Evolutionary conservation across 805 yeast species (phyloP), one percentile per base, ranked within the genome.

Genomic region (Candida sakaeoensis): DNA sequence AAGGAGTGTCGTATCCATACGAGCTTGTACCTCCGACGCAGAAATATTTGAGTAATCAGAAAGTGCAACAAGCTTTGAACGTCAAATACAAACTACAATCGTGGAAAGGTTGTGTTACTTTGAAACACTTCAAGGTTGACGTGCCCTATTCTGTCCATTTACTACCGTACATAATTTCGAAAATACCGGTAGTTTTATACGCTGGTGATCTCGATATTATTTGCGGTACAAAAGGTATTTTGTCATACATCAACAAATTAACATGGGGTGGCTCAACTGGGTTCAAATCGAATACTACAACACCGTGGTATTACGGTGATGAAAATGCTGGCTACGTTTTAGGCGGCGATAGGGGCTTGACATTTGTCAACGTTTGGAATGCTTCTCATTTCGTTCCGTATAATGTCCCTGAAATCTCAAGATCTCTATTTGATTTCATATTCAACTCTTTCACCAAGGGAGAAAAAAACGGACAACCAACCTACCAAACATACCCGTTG

Each of bases 1-100:
- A 99, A 63, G 98, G 98, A 6, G 70, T 77, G 76, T 82, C 84
- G 58, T 93, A 98, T 97, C 99, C 99, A 0, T 73, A 74, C n/a
- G 80, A 72, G 42, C 80, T 72, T 43, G 65, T 83, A 44, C 61
- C 54, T 1, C 40, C 53, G 18, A 77, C 82, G n/a, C 63, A 67
- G 0, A 68, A 70, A 4, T 85, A 80, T 49, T 67, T 85, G 43
- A 64, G 68, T 23, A 45, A 56, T 2, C 60, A 62, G 3, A 64
- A 61, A 2, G 84, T 80, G 5, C 70, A 68, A 54, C 43, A 54
- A 14, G 70, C 76, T 9, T 63, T 85, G 52, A 77, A 85, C 58
- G 65, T 63, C 47, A 63, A 69, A 34, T 55, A 54, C 35, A 48
- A 50, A 32, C 63, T 67, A 37, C 27, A 39, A 21, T 7, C 24